Conservation (phyloP, 306 rosid species). For the Acmispon strigosus region DNA sequence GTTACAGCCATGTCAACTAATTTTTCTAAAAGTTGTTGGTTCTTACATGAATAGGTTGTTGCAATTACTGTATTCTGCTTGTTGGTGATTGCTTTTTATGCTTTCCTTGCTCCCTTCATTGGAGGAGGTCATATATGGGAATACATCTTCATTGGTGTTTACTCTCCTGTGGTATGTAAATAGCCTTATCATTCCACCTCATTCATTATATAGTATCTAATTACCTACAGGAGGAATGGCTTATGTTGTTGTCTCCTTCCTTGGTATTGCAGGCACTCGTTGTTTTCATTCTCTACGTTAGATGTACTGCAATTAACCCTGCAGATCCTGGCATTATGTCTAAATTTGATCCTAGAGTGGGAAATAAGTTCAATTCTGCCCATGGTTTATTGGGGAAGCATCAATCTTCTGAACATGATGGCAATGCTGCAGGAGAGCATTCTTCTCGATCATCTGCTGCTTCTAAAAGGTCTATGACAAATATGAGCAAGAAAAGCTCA, state of each 20-base stretch:
- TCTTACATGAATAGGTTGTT: constrained; percentile 59
- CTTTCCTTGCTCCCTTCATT: constrained; percentile 87
- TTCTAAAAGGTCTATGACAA: constrained; percentile 70
- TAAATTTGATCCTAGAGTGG: constrained; percentile 48
- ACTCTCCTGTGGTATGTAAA: constrained; percentile 81
- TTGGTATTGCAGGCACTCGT: constrained; percentile 72
- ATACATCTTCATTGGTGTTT: constrained; percentile 56
- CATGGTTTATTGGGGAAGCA: constrained; percentile 49
- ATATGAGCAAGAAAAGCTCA: constrained; percentile 80
- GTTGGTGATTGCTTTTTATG: constrained; percentile 87
- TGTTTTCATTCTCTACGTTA: constrained; percentile 84
- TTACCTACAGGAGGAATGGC: neutral
- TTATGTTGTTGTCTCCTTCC: constrained; percentile 23
- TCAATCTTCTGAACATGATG: constrained; percentile 52
- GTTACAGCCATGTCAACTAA: constrained; percentile 16
- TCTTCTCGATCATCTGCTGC: constrained; percentile 60
- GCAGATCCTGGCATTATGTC: constrained; percentile 97
- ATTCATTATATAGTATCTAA: neutral
- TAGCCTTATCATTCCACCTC: neutral
- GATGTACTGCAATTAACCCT: constrained; percentile 97
- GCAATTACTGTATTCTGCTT: constrained; percentile 87
- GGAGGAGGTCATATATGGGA: constrained; percentile 89
- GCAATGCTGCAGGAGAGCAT: constrained; percentile 37
- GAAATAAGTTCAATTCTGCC: constrained; percentile 34
- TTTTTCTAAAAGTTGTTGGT: constrained; percentile 22